Conservation (phyloP, 257 asterid species). For the Haberlea rhodopensis region DNA sequence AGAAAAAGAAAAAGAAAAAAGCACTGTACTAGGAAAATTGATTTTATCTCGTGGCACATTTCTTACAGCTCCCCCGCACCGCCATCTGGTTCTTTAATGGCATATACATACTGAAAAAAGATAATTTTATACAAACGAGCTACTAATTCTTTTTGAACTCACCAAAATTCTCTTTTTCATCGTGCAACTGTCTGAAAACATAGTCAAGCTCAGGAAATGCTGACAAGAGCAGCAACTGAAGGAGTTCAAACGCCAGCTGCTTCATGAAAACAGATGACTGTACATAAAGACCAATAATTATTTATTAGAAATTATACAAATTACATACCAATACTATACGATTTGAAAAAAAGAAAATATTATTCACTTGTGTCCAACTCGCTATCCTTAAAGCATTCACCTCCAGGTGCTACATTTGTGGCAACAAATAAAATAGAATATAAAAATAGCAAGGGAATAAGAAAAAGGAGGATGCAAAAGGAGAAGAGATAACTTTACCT, state of each 20-base stretch:
- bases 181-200: conserved; percentile 58
- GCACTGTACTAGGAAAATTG: not conserved
- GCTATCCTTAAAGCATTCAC: too few species aligned
- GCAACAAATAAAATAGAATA: too few species aligned
- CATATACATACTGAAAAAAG: too few species aligned
- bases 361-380: not conserved
- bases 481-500: too few species aligned
- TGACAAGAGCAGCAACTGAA: conserved; percentile 70
- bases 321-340: too few species aligned
- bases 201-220: conserved; percentile 85
- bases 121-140: too few species aligned
- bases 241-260: conserved; percentile 73
- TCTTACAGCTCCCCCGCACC: too few species aligned
- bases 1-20: too few species aligned
- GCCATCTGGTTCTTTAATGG: too few species aligned
- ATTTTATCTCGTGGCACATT: not conserved
- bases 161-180: conserved; percentile 70
- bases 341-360: not conserved
- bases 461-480: too few species aligned
- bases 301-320: conserved; percentile 19
- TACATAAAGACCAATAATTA: conserved; percentile 16
- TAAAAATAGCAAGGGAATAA: too few species aligned
- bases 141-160: conserved; percentile 35
- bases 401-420: too few species aligned
- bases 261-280: conserved; percentile 86